These are phyloP conservation scores for Vitis hybrid DNA, from an alignment of 177 flowering plant species.

Conservation along the genomic window DNA sequence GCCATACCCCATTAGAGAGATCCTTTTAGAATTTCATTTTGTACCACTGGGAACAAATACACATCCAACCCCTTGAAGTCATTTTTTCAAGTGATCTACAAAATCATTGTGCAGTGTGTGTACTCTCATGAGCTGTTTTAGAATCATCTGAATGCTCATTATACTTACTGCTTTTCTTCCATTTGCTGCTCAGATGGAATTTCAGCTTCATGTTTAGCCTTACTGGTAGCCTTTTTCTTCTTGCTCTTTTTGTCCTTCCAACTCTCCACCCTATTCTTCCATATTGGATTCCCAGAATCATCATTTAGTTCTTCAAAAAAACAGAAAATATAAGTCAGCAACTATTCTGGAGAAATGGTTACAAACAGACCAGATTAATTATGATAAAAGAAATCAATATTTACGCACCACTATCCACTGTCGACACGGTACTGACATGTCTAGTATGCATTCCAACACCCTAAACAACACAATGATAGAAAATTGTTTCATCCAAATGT, in stretches of 20 bases:
- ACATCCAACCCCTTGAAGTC: too few species aligned
- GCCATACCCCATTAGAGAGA: too few species aligned
- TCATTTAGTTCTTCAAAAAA: conserved; percentile 56
- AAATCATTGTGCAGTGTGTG: too few species aligned
- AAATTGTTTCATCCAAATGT: conserved; percentile 5
- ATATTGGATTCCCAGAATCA: conserved; percentile 85
- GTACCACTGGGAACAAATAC: too few species aligned
- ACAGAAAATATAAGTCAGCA: not conserved
- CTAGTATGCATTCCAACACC: conserved; percentile 75
- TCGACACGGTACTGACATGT: conserved; percentile 72
- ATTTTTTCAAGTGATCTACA: too few species aligned
- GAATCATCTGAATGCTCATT: not conserved
- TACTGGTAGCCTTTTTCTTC: conserved; percentile 53
- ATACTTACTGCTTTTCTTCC: conserved; percentile 77
- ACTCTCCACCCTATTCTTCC: conserved; percentile 96
- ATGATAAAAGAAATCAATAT: not conserved
- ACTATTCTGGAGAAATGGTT: too few species aligned
- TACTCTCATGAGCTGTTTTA: too few species aligned
- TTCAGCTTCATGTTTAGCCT: conserved; percentile 46
- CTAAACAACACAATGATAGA: conserved; percentile 29
- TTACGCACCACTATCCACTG: conserved; percentile 78
- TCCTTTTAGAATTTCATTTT: too few species aligned
- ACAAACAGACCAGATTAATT: not conserved
- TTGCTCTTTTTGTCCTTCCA: conserved; percentile 91
- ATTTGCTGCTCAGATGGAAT: conserved; percentile 76